A percentile compares a stretch with the other conserved stretches of the same genome.
Conservation (phyloP, 139 green algal genomes). For the Chara braunii region DNA sequence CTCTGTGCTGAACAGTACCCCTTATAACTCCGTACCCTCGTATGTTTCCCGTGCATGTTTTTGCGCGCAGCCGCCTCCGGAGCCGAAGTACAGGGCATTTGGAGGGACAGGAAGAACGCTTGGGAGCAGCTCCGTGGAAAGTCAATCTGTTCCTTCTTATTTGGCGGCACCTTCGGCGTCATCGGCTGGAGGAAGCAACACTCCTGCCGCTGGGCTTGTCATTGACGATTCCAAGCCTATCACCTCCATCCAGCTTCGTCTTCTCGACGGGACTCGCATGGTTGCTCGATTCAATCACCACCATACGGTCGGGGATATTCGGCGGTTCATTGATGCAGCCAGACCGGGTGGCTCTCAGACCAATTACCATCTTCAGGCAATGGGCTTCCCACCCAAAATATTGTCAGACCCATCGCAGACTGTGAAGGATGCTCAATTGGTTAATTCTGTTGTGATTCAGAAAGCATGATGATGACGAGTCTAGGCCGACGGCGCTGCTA, state of each 20-base stretch:
- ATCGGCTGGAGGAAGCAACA: no score
- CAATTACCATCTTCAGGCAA: slow-evolving; percentile 18
- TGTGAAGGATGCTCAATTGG: slow-evolving; percentile 40
- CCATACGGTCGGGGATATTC: slow-evolving; percentile 52
- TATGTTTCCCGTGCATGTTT: no score
- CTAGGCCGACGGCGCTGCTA: no score
- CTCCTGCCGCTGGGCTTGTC: neutral
- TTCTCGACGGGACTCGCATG: slow-evolving; percentile 48
- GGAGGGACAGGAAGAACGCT: slow-evolving; percentile 40
- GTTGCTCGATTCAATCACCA: slow-evolving; percentile 51
- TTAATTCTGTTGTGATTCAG: slow-evolving; percentile 46
- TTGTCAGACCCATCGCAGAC: slow-evolving; percentile 40
- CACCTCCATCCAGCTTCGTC: slow-evolving; percentile 49
- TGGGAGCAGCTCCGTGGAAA: no score
- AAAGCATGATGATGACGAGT: slow-evolving; percentile 15
- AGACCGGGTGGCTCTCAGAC: neutral
- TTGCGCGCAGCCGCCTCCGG: slow-evolving; percentile 33
- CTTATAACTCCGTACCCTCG: no score
- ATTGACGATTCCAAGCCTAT: slow-evolving; percentile 47
- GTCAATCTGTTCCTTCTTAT: no score
- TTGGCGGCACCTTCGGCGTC: no score
- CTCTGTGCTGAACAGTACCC: no score
- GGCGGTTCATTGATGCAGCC: slow-evolving; percentile 45
- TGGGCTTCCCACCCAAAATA: slow-evolving; percentile 42
- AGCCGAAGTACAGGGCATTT: slow-evolving; percentile 50